These are phyloP conservation scores for Talaromyces marneffei DNA, from an alignment of 2,329 filamentous ascomycete species.

Conservation along the genomic window DNA sequence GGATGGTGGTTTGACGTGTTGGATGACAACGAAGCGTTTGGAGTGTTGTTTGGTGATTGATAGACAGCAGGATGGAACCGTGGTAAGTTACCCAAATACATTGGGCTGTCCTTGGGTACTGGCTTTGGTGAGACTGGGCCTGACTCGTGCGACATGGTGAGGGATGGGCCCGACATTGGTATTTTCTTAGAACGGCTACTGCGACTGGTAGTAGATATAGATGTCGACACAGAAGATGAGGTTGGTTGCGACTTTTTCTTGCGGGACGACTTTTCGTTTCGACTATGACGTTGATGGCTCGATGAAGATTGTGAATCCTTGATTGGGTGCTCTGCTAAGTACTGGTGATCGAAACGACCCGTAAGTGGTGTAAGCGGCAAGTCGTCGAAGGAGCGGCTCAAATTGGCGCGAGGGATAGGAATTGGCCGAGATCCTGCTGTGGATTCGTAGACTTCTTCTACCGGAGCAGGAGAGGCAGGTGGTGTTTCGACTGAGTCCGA, in stretches of 20 bases:
- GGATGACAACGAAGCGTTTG: constrained; percentile 24
- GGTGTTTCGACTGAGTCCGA: constrained; percentile 19
- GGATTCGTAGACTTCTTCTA: constrained; percentile 26
- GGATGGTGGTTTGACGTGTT: constrained; percentile 24
- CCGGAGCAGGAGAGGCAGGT: constrained; percentile 22
- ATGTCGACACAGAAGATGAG: constrained; percentile 10
- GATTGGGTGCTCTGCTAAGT: constrained; percentile 24
- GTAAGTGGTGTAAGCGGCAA: constrained; percentile 35
- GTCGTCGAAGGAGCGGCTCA: constrained; percentile 25
- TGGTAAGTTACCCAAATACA: constrained; percentile 39
- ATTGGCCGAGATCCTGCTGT: constrained; percentile 30
- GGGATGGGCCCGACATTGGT: constrained; percentile 15
- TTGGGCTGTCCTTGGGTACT: constrained; percentile 31
- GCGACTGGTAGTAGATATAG: constrained; percentile 11
- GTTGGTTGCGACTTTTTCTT: constrained; percentile 16
- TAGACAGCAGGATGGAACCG: constrained; percentile 44
- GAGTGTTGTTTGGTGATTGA: constrained; percentile 25
- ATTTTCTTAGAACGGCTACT: constrained; percentile 11
- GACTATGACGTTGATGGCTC: constrained; percentile 15
- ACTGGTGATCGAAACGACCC: constrained; percentile 33
- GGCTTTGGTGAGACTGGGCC: constrained; percentile 27
- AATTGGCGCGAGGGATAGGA: constrained; percentile 28
- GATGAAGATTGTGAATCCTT: constrained; percentile 22
- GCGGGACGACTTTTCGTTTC: constrained; percentile 15
- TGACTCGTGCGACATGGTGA: constrained; percentile 32